Evolutionary conservation across 2,329 filamentous ascomycete genomes (phyloP).

Genomic region (Talaromyces sp.): DNA sequence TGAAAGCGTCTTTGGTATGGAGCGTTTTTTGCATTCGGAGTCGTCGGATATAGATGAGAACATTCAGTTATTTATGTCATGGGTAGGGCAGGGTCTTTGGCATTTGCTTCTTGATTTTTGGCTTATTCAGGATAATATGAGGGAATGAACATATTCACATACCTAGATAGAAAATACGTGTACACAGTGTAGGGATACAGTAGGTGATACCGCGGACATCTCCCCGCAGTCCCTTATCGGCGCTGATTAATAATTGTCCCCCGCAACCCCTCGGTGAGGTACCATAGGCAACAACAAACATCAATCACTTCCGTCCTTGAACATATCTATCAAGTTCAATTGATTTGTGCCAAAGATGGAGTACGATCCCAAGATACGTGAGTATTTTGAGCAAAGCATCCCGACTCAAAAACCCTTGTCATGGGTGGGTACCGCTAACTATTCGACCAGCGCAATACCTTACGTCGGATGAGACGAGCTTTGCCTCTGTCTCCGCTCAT

Average conservation of each 20-base stretch:
- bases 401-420: neutral
- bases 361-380: conserved; percentile 70
- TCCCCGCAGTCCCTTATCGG: conserved; percentile 9
- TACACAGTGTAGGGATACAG: neutral
- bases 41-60: conserved; percentile 16
- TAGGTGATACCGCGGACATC: neutral
- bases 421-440: neutral
- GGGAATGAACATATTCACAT: neutral
- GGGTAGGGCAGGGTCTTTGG: conserved; percentile 5
- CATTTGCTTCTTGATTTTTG: conserved; percentile 1
- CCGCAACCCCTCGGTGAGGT: conserved; percentile 5
- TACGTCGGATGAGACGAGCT: conserved; percentile 80
- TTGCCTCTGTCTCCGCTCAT: conserved; percentile 78
- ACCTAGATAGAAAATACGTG: neutral
- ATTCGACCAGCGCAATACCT: conserved; percentile 62
- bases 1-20: conserved; percentile 6
- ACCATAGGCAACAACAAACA: neutral
- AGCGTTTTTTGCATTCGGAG: conserved; percentile 19
- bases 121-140: neutral
- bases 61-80: neutral
- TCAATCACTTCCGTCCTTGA: neutral
- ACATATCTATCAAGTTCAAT: neutral
- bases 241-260: conserved; percentile 3
- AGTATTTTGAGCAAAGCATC: conserved; percentile 32
- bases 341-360: conserved; percentile 54